phyloP scores from a whole-genome alignment of 2,329 filamentous ascomycete genomes.

The Dactylellina drechsleri region DNA sequence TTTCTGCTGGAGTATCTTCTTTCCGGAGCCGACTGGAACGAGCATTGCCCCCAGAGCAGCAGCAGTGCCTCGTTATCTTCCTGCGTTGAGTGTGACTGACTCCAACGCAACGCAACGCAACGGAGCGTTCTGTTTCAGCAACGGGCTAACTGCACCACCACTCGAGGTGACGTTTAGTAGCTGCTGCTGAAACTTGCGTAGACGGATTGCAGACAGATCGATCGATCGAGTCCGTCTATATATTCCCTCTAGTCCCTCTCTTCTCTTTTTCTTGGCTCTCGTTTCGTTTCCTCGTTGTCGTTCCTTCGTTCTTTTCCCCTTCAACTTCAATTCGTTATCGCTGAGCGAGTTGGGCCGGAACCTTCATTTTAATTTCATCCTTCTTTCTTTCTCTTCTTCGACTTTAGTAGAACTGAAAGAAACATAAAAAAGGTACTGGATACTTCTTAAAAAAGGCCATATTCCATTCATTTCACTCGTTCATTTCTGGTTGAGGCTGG shows the following conservation, averaged over 20 bases:
- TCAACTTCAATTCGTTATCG: slow-evolving; percentile 4
- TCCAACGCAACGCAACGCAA: slow-evolving; percentile 12
- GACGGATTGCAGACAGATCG: not conserved
- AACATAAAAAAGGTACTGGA: not conserved
- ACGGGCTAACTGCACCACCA: not conserved
- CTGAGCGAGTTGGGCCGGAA: slow-evolving; percentile 24
- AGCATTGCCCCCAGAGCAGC: not conserved
- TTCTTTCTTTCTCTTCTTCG: slow-evolving; percentile 7
- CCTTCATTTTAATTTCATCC: slow-evolving; percentile 21
- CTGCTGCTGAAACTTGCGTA: not conserved
- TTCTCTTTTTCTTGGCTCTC: not conserved
- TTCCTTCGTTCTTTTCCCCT: slow-evolving; percentile 9
- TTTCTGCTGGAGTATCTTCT: too few species aligned
- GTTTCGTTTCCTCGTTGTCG: not conserved
- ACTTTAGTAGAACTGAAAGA: not conserved
- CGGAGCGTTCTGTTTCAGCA: slow-evolving; percentile 26
- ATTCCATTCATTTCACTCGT: not conserved
- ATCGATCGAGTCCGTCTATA: slow-evolving; percentile 5
- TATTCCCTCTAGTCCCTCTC: slow-evolving; percentile 1
- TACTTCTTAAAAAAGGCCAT: not conserved
- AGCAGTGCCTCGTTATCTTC: slow-evolving; percentile 1
- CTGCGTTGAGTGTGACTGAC: too few species aligned
- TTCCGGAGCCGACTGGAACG: not conserved
- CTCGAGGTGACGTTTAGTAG: not conserved
- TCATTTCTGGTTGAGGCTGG: slow-evolving; percentile 12